Evolutionary conservation across 2,329 filamentous ascomycete species (phyloP).

Genomic region (Talaromyces albobiverticillius): DNA sequence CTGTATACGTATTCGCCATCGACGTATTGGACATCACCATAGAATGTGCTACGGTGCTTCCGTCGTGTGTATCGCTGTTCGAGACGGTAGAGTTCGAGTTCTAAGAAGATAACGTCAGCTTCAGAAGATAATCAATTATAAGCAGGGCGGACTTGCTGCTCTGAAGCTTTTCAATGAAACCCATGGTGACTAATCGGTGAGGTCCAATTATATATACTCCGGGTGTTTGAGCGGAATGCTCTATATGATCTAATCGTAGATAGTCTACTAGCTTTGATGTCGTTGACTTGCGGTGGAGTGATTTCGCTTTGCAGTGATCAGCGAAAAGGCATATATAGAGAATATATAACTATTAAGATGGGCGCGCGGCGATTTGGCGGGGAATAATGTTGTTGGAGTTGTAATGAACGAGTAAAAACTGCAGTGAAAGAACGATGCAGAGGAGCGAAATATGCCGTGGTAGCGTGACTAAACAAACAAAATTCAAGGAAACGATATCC

Average conservation of each 20-base stretch:
- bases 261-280: neutral
- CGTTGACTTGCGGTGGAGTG: neutral
- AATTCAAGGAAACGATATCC: no score
- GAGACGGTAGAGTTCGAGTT: conserved; percentile 84
- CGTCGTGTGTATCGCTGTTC: conserved; percentile 93
- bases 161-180: conserved; percentile 51
- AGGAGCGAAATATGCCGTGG: no score
- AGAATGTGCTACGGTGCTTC: conserved; percentile 85
- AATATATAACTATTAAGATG: no score
- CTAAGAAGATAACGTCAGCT: conserved; percentile 37
- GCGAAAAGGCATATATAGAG: neutral
- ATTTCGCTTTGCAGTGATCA: neutral
- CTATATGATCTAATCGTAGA: neutral
- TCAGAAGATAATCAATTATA: no score
- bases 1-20: conserved; percentile 91
- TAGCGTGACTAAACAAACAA: no score
- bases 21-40: conserved; percentile 85
- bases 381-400: no score
- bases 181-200: conserved; percentile 33
- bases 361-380: no score
- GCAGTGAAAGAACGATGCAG: no score
- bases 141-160: conserved; percentile 39
- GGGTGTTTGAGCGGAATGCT: neutral
- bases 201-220: neutral
- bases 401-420: no score